phyloP scores from a whole-genome alignment of 495 filamentous ascomycete genomes.

The Saxispiralis lemnorum region DNA sequence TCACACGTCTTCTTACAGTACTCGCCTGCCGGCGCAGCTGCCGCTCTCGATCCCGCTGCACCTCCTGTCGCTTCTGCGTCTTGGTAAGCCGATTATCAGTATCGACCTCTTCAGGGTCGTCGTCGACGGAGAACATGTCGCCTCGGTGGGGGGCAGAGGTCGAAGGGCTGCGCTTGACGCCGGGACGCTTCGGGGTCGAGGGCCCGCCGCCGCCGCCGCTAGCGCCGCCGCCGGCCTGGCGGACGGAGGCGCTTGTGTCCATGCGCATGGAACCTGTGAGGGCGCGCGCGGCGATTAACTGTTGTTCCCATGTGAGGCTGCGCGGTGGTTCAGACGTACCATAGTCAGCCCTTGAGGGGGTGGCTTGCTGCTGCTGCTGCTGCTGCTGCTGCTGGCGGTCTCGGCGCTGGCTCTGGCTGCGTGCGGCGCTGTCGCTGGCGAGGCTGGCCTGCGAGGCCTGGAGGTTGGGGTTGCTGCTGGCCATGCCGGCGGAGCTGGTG shows the following conservation, averaged over 20 bases:
- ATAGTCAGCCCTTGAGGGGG: slow-evolving; percentile 3
- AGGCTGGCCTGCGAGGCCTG: not conserved
- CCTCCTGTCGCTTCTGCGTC: slow-evolving; percentile 5
- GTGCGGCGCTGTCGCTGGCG: not conserved
- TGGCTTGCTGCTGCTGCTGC: not conserved
- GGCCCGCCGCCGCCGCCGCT: no score
- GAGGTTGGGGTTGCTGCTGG: not conserved
- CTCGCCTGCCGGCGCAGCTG: slow-evolving; percentile 37
- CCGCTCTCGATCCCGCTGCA: slow-evolving; percentile 13
- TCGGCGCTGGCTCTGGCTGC: not conserved
- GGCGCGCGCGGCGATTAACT: not conserved
- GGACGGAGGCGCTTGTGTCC: no score
- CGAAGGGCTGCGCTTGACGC: slow-evolving; percentile 58
- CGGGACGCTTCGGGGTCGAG: slow-evolving; percentile 43
- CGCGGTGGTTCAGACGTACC: not conserved
- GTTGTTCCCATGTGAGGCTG: no score
- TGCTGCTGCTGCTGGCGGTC: not conserved
- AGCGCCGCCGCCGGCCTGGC: not conserved
- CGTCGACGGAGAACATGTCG: slow-evolving; percentile 85
- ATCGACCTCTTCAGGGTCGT: slow-evolving; percentile 72
- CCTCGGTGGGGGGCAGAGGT: slow-evolving; percentile 59
- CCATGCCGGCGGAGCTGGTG: not conserved
- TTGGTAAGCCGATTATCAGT: slow-evolving; percentile 26
- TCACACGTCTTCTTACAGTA: slow-evolving; percentile 50
- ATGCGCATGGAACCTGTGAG: not conserved